Evolutionary conservation across 139 green algal genomes (phyloP), one percentile per base, ranked within the genome.

Genomic region (Monoraphidium neglectum): DNA sequence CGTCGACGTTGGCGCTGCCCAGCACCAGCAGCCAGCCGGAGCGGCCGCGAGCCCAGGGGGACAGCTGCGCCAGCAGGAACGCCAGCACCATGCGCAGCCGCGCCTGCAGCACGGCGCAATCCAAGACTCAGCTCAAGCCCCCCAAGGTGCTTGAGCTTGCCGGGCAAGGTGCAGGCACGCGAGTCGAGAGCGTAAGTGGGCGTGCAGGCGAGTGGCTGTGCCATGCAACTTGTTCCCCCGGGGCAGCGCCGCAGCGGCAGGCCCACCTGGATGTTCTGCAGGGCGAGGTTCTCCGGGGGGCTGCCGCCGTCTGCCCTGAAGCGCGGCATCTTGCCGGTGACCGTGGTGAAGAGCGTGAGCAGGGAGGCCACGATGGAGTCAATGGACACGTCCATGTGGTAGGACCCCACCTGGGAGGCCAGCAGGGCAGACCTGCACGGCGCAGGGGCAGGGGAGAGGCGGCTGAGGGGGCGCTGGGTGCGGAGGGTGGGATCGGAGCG

Each of bases 41-140:
- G 23, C 84, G 68, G 38, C 86, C 78, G 0, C 86, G 73, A 32
- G 82, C 83, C 92, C 92, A 97, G n/a, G 89, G 91, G 77, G 85
- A 69, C 40, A 97, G 84, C 84, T 97, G 94, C 0, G 94, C 94
- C 61, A 98, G 82, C 35, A 97, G 77, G 87, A 98, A 99, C 1
- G 95, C 89, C 24, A 98, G 47, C 43, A 99, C 96, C 96, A 99
- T 99, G 72, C 96, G 88, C 59, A 98, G 83, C 18, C 95, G 84
- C 0, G 96, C 96, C 78, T 94, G 88, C 62, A n/a, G 37, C 61
- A 40, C 24, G 24, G 33, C 32, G 61, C 15, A 16, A 60, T 60
- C n/a, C n/a, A n/a, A n/a, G n/a, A n/a, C n/a, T n/a, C n/a, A n/a
- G n/a, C n/a, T n/a, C n/a, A n/a, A n/a, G n/a, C n/a, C n/a, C n/a